Evolutionary conservation across 441 rosid genomes (phyloP), one percentile per base, ranked within the genome.

Genomic region (Croton laevigatus): DNA sequence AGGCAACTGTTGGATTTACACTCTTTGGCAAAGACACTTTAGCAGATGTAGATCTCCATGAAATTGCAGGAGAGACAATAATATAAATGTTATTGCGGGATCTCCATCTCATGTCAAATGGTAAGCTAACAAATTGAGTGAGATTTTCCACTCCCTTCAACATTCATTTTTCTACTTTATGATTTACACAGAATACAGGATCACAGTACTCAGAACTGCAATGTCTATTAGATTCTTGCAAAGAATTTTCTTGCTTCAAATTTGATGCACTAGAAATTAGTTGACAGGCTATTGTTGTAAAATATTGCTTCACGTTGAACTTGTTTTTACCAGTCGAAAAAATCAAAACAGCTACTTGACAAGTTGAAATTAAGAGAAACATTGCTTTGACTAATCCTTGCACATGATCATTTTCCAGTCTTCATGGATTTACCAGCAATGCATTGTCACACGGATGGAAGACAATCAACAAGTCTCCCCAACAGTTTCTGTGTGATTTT

Each of bases 11-110:
- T 70, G 89, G 76, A 45, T 80, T 94, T 71, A 85, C 91, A 17
- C 78, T 91, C 60, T 91, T 94, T 73, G 96, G 98, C 51, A 91
- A 91, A 80, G 98, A 94, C 78, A 91, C 86, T 63, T 72, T 86
- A 37, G 93, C 85, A 57, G 98, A 91, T 53, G 60, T 91, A 69
- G 91, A 87, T 83, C 74, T 85, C 80, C 70, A 71, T 79, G 95
- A 94, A 85, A 87, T 94, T 84, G 91, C 81, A 44, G 73, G 81
- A 27, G 89, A 83, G 80, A 76, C 75, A 62, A 36, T 78, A 69
- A 74, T 67, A 63, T 70, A 62, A 51, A 70, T 45, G 54, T 53
- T 53, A 3, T 11, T 14, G 32, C 51, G 32, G 23, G 27, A 19
- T 53, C 27, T n/a, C 6, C 4, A 53, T 75, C 46, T 73, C 23